Evolutionary conservation across 108 stramenopile species (phyloP), one percentile per base, ranked within the genome.

Genomic region (Fragilaria crotonensis): DNA sequence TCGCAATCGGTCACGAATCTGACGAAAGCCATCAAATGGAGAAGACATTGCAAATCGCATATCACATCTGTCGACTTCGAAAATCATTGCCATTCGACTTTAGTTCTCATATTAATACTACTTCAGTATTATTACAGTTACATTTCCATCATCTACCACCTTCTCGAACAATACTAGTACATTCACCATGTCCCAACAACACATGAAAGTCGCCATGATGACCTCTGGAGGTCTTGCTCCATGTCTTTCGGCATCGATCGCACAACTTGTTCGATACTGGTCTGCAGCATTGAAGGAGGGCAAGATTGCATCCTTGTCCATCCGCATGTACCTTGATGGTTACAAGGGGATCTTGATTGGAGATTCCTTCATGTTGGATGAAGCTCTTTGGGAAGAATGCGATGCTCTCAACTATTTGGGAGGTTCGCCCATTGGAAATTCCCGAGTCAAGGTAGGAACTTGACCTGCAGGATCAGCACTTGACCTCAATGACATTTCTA

Each of bases 191-290:
- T n/a, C n/a, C n/a, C n/a, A n/a, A n/a, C 41, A 68, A 47, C 68
- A 79, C 64, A 81, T 90, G 59, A 87, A 90, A 73, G 87, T 95
- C 31, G 93, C 90, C 68, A 85, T 95, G 76, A 83, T 95, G 87
- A 91, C 89, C 36, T 75, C 86, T 49, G 90, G 84, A 45, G 93
- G 94, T 25, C 67, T 95, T 52, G 94, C 94, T 9, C 94, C 94
- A n/a, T 95, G 94, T 60, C 74, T 95, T 33, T 72, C 78, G 4
- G 72, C 76, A 33, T 73, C 78, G 31, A 76, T 95, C 58, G 80
- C 83, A 33, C 81, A 86, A 50, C 79, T 94, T 30, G 57, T 82
- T 49, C 59, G 77, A 48, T 75, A 79, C 55, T 93, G 93, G 92
- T 68, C 76, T 26, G 60, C 71, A 30, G 81, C 92, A n/a, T 62